Percentiles rank a stretch among this genome's conserved stretches.
phyloP scores from a whole-genome alignment of 148 eudicot species.

The Camellia lanceoleosa region DNA sequence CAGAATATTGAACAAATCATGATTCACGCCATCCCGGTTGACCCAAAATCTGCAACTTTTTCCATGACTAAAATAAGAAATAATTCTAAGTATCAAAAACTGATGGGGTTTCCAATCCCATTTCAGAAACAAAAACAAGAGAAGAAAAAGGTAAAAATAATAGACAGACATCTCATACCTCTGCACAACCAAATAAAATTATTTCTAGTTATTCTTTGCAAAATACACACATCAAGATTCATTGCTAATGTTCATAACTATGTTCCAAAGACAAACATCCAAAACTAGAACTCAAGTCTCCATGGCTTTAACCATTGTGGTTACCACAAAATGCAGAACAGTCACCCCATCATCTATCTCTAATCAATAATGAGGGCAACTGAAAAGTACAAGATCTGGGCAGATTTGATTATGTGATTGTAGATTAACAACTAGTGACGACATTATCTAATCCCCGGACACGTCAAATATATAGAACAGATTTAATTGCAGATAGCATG shows the following conservation, averaged over 20 bases:
- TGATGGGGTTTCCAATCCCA: too few species aligned
- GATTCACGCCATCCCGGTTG: too few species aligned
- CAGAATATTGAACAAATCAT: too few species aligned
- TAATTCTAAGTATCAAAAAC: too few species aligned
- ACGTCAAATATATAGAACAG: background rate
- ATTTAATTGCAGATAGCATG: slow-evolving; percentile 7
- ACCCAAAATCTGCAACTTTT: too few species aligned
- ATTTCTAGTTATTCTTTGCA: background rate
- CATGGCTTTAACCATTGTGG: background rate
- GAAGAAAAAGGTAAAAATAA: too few species aligned
- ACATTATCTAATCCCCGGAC: background rate
- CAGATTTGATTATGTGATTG: background rate
- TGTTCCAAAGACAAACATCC: background rate
- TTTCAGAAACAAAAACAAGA: too few species aligned
- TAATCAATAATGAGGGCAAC: background rate
- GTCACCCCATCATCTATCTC: background rate
- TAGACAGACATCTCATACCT: too few species aligned
- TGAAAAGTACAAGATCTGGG: background rate
- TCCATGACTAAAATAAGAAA: too few species aligned
- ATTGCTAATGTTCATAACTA: background rate
- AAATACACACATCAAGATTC: background rate
- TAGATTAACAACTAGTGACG: background rate
- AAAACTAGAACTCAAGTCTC: background rate
- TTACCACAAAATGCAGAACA: background rate
- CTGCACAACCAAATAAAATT: background rate